Base-by-base conservation (phyloP, 257 asterid species). In the Gentiana straminea region DNA sequence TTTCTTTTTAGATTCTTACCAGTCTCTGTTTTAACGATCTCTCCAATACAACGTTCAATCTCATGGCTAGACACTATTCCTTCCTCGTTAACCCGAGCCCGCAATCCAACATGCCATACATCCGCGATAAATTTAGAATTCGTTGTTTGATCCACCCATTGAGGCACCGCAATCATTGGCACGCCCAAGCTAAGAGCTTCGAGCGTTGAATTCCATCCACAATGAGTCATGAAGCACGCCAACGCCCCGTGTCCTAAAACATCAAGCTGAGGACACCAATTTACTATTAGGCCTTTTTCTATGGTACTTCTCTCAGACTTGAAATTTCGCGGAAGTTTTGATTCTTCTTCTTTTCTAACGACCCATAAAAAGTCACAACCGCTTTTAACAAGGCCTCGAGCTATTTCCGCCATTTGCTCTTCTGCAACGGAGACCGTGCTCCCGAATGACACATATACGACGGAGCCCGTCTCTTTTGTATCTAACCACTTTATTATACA, bases 141-240 rank as follows among this genome's bases (percentile, higher is more conserved):
- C 1, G 69, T 66, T 2, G 54, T 57, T 53, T 71, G 76, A 54
- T 71, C 72, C 10, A 49, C 63, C 50, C 13, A 43, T 35, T 50
- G 62, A 12, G 73, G 69, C 66, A 57, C 49, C 4, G 65, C 58
- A 45, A 71, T 54, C 68, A 68, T 68, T 3, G 68, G 60, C 24
- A 71, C 66, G 1, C 76, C 76, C 1, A 54, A 49, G 7, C 69
- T 47, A 35, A 71, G 37, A n/a, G 63, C 68, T 52, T 71, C 76
- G 0, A 71, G 55, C 1, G 72, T 71, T 4, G 72, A 71, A 56
- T 71, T 71, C 76, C 76, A 71, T 35, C 76, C 78, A 64, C 75
- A 64, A 12, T 68, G 78, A 34, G 75, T 73, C 65, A 64, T 33
- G 37, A 73, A 73, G 49, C 72, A 73, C 2, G 58, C 66, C 11